Base-by-base conservation (phyloP, 2,329 filamentous ascomycete species). In the Talaromyces sp. region DNA sequence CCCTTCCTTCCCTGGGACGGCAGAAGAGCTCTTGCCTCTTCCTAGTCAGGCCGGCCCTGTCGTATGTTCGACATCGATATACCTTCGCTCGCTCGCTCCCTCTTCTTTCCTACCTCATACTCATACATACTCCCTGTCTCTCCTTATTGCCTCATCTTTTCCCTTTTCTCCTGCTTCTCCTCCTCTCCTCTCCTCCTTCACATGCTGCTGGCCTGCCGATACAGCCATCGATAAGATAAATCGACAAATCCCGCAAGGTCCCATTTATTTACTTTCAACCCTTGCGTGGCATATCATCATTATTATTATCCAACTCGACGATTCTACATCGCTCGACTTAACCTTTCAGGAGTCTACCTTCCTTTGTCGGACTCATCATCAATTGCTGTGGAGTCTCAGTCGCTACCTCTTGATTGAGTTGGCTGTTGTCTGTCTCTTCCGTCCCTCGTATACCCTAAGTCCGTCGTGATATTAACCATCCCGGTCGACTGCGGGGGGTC, bases 121-220 rank as follows among this genome's bases (percentile, higher is more conserved):
- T 45, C 37, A 21, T 28, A n/a, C 31, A 19, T 17, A 13, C 28
- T 7, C 21, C 19, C 22, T 33, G 35, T 54, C 35, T 22, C 33
- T 33, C 51, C 25, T 48, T 36, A 28, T 39, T 53, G 31, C 40
- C 36, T 50, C 43, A 40, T 37, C 31, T 45, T 41, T 28, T 13
- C 22, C 17, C 5, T 46, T 39, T 28, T 1, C 28, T n/a, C 11
- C 37, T 35, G n/a, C n/a, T n/a, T n/a, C 31, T 40, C 15, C 22
- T 36, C 17, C 54, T 13, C 33, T 35, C 33, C 1, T 21, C 5
- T 33, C 31, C 22, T 33, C 31, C 5, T 37, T 19, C 19, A 9
- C 21, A 15, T 31, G 62, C 65, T 63, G 68, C 68, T 70, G 66
- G 66, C 67, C 68, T 58, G 17, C 46, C 35, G 19, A 41, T 36